A percentile compares a stretch with the other conserved stretches of the same genome.
Conservation (phyloP, 257 asterid species). For the Mitragyna speciosa region DNA sequence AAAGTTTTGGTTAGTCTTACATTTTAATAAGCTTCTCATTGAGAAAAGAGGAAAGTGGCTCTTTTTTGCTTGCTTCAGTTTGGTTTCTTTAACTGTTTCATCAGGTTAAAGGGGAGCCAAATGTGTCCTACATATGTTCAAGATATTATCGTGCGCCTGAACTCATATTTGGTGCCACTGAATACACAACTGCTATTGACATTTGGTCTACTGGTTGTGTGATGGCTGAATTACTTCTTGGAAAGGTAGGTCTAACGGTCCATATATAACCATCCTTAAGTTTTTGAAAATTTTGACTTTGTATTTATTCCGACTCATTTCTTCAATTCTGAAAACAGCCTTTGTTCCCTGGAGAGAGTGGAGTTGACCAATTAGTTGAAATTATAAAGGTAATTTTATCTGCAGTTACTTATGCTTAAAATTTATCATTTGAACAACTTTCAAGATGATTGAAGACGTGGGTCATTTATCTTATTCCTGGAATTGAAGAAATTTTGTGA, state of each 20-base stretch:
- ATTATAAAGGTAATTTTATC: constrained; percentile 70
- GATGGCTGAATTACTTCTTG: constrained; percentile 97
- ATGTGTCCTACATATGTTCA: constrained; percentile 92
- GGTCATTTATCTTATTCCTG: constrained; percentile 2
- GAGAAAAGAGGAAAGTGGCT: constrained; percentile 13
- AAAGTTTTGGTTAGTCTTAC: constrained; percentile 79
- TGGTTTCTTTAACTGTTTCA: constrained; percentile 31
- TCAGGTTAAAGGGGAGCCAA: constrained; percentile 98
- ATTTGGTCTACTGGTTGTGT: constrained; percentile 99
- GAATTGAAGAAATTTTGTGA: background rate
- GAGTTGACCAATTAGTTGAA: constrained; percentile 96
- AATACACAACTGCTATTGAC: constrained; percentile 93
- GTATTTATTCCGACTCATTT: constrained; percentile 11
- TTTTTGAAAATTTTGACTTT: constrained; percentile 16
- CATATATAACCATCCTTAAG: constrained; percentile 4
- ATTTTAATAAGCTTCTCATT: background rate
- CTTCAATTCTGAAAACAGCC: constrained; percentile 51
- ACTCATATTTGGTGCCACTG: constrained; percentile 98
- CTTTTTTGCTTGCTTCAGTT: constrained; percentile 17
- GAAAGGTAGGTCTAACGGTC: constrained; percentile 55
- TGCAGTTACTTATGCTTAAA: background rate
- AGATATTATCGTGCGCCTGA: constrained; percentile 99
- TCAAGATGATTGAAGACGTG: background rate
- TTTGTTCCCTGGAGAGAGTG: constrained; percentile 97
- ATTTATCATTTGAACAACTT: constrained; percentile 2